Evolutionary conservation across 768 basidiomycete genomes (phyloP).

Genomic region (Ramaria rubella): DNA sequence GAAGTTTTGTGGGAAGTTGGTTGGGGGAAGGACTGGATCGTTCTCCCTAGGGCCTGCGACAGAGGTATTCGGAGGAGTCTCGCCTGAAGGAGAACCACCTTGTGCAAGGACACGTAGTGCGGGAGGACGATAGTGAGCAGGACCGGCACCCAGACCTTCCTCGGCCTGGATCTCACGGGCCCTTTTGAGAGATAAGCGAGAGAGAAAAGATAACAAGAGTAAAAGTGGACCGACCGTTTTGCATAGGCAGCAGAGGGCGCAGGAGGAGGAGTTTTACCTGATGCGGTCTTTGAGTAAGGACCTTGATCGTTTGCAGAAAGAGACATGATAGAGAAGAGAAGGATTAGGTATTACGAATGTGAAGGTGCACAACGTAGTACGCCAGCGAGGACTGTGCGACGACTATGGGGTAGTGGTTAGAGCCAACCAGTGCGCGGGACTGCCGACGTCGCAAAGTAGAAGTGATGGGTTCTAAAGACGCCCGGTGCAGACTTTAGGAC

Average conservation of each 20-base stretch:
- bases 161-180: conserved; percentile 82
- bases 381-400: conserved; percentile 10
- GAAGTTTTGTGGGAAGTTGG: conserved; percentile 80
- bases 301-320: conserved; percentile 72
- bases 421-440: conserved; percentile 10
- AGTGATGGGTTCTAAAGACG: conserved; percentile 5
- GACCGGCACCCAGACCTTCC: conserved; percentile 51
- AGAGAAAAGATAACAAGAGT: conserved; percentile 10
- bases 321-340: conserved; percentile 71
- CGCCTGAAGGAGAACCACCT: conserved; percentile 68
- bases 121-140: conserved; percentile 63
- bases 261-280: conserved; percentile 86
- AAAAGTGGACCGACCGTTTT: conserved; percentile 53
- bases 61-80: conserved; percentile 49
- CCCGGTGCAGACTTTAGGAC: neutral
- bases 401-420: conserved; percentile 1
- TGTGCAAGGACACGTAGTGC: conserved; percentile 64
- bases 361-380: conserved; percentile 12
- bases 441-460: conserved; percentile 7
- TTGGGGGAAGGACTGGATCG: conserved; percentile 52
- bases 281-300: conserved; percentile 75
- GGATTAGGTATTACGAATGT: conserved; percentile 72
- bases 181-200: conserved; percentile 35
- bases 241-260: conserved; percentile 86
- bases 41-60: conserved; percentile 42